Base-by-base conservation (phyloP, 352 stramenopile genomes). In the Phytophthora pseudosyringae region DNA sequence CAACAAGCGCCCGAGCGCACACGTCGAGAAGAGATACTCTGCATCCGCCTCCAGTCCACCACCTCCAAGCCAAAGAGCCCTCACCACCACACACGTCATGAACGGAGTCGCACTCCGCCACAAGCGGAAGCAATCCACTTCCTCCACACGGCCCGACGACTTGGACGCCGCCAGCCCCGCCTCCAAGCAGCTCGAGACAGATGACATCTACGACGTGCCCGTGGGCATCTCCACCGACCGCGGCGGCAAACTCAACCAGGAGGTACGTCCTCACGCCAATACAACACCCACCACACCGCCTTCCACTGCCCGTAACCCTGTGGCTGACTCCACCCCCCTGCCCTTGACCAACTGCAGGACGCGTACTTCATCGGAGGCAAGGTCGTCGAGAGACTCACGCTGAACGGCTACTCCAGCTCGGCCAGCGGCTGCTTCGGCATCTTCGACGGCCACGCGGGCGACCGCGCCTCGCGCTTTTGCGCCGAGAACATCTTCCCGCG, bases 361-460 rank as follows among this genome's bases (percentile, higher is more conserved):
- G 80, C 80, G 9, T 95, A 95, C 59, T 93, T 89, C 60, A 82
- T 95, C 40, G 87, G 87, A 32, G 82, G 83, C 26, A 89, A 82
- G 21, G 58, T 70, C 3, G 67, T 78, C 2, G 55, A 80, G 48
- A 79, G 87, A 16, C 68, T 93, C 56, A 94, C 87, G 36, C 71
- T 95, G 13, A 95, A 95, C 56, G 87, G 87, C 8, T 94, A 91
- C 68, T 71, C 81, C 1, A 79, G 74, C 13, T 58, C 70, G 0
- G 80, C 79, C 15, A 74, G 74, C 46, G 87, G 85, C 28, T 94
- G 81, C 57, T 95, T 92, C 61, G 87, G 87, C 36, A 75, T 95
- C 28, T 95, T 95, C 59, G 87, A 95, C 50, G 87, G 87, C 55
- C 87, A 95, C 51, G 81, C 83, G 9, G 83, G 87, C 44, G 86